Conservation (phyloP, 2,329 filamentous ascomycete genomes). For the Metarhizium sp. region DNA sequence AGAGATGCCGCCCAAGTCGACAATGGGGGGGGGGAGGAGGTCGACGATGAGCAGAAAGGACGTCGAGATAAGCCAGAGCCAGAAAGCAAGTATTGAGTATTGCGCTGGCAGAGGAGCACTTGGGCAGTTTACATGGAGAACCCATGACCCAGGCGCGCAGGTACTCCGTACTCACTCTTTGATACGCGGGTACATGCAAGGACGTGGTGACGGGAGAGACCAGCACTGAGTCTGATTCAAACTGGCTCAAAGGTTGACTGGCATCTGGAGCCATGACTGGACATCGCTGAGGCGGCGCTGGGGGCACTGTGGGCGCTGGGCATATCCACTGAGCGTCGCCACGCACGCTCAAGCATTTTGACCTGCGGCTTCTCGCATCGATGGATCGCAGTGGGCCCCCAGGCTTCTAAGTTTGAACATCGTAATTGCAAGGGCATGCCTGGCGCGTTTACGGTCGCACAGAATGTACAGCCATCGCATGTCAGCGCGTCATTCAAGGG, state of each 20-base stretch:
- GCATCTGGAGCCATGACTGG: no score
- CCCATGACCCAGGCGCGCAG: not conserved
- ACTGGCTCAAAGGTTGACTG: no score
- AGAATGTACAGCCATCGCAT: not conserved
- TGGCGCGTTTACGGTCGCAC: not conserved
- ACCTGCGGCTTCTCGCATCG: not conserved
- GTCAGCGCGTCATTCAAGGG: not conserved
- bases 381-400: not conserved
- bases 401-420: not conserved
- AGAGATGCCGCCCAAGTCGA: constrained; percentile 2
- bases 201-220: no score
- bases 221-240: no score
- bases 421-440: not conserved
- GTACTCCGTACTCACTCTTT: not conserved
- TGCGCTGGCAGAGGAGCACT: not conserved
- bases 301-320: no score
- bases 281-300: no score
- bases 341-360: not conserved
- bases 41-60: not conserved
- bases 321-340: no score
- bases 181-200: not conserved
- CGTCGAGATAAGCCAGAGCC: not conserved
- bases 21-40: not conserved
- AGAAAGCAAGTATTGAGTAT: not conserved
- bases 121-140: not conserved